These are phyloP conservation scores for Sonneratia alba DNA, from an alignment of 345 rosid genomes.

Conservation along the genomic window DNA sequence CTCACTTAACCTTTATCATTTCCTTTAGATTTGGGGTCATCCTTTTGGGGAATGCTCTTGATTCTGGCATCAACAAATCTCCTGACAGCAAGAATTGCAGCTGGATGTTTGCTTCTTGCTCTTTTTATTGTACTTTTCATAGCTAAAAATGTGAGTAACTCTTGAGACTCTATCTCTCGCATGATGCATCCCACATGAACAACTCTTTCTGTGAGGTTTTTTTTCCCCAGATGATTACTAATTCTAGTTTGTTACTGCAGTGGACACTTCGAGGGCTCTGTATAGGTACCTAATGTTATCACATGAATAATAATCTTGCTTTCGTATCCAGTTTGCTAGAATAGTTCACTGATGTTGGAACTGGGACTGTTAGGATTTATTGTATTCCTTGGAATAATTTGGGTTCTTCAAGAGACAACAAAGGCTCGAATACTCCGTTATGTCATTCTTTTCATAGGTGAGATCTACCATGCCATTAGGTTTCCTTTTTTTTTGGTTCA, in stretches of 20 bases:
- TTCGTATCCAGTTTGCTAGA: neutral
- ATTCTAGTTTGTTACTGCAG: conserved; percentile 24
- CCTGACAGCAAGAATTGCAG: conserved; percentile 55
- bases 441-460: conserved; percentile 57
- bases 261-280: conserved; percentile 73
- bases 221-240: neutral
- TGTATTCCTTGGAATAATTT: conserved; percentile 44
- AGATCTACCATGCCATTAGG: neutral
- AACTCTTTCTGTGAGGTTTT: neutral
- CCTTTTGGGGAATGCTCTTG: conserved; percentile 66
- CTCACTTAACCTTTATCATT: neutral
- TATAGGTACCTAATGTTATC: conserved; percentile 38
- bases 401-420: conserved; percentile 59
- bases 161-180: neutral
- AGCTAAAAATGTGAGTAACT: conserved; percentile 39
- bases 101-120: conserved; percentile 46
- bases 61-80: conserved; percentile 61
- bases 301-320: conserved; percentile 4
- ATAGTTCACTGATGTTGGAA: conserved; percentile 6
- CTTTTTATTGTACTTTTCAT: conserved; percentile 44
- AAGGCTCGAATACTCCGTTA: conserved; percentile 38
- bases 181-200: neutral
- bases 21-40: conserved; percentile 53
- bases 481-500: neutral
- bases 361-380: conserved; percentile 38